Evolutionary conservation across 768 basidiomycete species (phyloP), one percentile per base, ranked within the genome.

Genomic region (Mycena venus): DNA sequence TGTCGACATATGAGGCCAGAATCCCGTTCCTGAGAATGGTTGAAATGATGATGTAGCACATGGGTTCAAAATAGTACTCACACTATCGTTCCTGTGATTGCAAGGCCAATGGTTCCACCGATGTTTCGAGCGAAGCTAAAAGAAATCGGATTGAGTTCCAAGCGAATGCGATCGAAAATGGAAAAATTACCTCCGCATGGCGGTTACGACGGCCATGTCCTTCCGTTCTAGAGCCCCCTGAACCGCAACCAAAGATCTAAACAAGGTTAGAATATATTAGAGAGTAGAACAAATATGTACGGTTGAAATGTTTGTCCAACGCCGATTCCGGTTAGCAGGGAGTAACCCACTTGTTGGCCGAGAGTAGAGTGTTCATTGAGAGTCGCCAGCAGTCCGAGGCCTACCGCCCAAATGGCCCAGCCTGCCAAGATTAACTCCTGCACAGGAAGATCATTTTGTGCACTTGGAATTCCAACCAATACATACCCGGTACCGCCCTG

Each of bases 401-500:
- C 78, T 10, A 79, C 64, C 5, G 78, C 65, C 78, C 78, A 79
- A 55, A 79, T 72, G 17, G 76, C 78, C 78, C 78, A 79, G 2
- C 78, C 78, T 0, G 70, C 40, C 31, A 79, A 63, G 55, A 79
- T 79, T 4, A 79, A 64, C 55, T 79, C 78, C 78, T 79, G 34
- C 3, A 49, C n/a, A 25, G 12, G 23, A 17, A 31, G 25, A 25
- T 62, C 17, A 51, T n/a, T 25, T 23, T 14, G 31, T 14, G n/a
- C 21, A 21, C 17, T 65, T 14, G 21, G 27, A 58, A 5, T n/a
- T n/a, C n/a, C 11, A 34, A 36, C n/a, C 9, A 29, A 31, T 47
- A 77, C 78, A 32, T 75, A 83, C 88, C 66, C 83, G 82, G 76
- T 90, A 91, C 68, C 84, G 85, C 3, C 90, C 90, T 0, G 89